Evolutionary conservation across 2,329 filamentous ascomycete species (phyloP), one percentile per base, ranked within the genome.

Genomic region (Alternaria conjuncta): DNA sequence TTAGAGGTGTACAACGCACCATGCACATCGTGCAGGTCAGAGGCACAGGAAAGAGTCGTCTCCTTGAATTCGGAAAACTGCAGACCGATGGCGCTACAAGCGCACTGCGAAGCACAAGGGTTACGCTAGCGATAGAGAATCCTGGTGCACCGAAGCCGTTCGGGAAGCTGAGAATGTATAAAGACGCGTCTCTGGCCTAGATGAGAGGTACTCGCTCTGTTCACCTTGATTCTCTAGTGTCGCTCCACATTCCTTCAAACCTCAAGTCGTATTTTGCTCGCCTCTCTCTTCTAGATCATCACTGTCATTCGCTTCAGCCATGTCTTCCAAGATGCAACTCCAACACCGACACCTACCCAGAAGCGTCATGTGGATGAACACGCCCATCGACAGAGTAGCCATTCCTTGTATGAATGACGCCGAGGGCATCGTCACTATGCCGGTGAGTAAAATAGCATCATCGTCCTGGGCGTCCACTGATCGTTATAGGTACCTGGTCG

Each of bases 401-500:
- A 63, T 75, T 54, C 71, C 69, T 46, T 75, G 60, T 55, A 76
- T 78, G 65, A 68, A 75, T 56, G 71, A 75, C 25, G 64, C 64
- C 23, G 73, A 75, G 15, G 78, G 74, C 26, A 72, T 78, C 18
- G 76, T 65, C 25, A 78, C 71, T 20, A 73, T 79, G 71, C 78
- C 78, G 11, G 77, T 80, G 58, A 26, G 76, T 72, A n/a, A 36
- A 28, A 21, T 15, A 11, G 11, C 6, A 20, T 13, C 50, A 18
- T 9, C 3, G 11, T 36, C 21, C 13, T 36, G 21, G 28, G 26
- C 11, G 15, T 10, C 15, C 18, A 18, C 55, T 70, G 41, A 68
- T 36, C 2, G 41, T 28, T 25, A 8, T n/a, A 81, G 79, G 78
- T 81, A 44, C 79, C 79, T 56, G 78, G 78, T 47, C 77, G 77